Evolutionary conservation across 1,284 basidiomycete genomes (phyloP).

Genomic region (Schizophyllum commune): DNA sequence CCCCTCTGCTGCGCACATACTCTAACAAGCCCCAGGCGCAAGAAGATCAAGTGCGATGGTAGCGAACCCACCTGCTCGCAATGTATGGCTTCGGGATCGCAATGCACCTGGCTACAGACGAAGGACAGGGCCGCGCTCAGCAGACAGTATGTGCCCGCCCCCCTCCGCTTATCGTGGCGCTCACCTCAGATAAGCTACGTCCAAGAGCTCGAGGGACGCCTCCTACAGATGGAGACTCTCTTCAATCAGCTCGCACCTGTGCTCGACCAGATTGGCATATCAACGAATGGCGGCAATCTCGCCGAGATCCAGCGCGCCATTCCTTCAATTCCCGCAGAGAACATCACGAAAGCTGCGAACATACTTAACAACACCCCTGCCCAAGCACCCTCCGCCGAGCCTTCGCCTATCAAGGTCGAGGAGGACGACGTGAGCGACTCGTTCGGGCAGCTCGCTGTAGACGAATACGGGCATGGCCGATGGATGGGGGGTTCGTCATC

Average conservation of each 20-base stretch:
- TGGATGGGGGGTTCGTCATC: conserved; percentile 91
- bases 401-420: conserved; percentile 49
- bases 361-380: conserved; percentile 7
- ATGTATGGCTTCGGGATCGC: conserved; percentile 60
- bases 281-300: conserved; percentile 25
- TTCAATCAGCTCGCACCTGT: conserved; percentile 72
- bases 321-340: conserved; percentile 18
- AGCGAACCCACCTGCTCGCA: conserved; percentile 79
- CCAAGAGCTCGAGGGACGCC: conserved; percentile 76
- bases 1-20: conserved; percentile 9
- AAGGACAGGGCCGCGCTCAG: conserved; percentile 81
- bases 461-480: conserved; percentile 84
- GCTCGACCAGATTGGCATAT: conserved; percentile 53
- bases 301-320: conserved; percentile 19
- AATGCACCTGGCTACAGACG: conserved; percentile 80
- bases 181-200: conserved; percentile 54
- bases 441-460: conserved; percentile 79
- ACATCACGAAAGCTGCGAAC: conserved; percentile 17
- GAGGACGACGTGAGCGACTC: conserved; percentile 71
- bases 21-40: conserved; percentile 43
- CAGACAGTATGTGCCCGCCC: conserved; percentile 56
- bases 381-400: conserved; percentile 26
- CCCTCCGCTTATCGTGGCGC: conserved; percentile 9
- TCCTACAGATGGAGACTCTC: conserved; percentile 76
- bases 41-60: conserved; percentile 87